Base-by-base conservation (phyloP, 2,329 filamentous ascomycete genomes). In the Chaetomiaceae sp. region DNA sequence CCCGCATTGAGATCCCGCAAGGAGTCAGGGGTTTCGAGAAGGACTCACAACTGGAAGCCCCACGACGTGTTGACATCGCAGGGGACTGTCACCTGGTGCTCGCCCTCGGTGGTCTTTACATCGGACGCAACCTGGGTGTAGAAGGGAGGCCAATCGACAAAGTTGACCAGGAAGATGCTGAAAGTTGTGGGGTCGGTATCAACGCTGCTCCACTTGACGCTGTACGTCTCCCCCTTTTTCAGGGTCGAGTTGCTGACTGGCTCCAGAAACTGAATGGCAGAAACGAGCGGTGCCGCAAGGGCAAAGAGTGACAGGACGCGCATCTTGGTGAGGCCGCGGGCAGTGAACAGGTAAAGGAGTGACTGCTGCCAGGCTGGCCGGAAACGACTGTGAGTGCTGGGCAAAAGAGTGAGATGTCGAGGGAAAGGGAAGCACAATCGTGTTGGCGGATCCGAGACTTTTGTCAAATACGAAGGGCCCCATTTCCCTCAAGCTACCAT, bases 101-200 rank as follows among this genome's bases (percentile, higher is more conserved):
- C 59, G 40, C 65, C 67, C 39, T 65, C 61, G 17, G 61, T 53
- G 12, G 69, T 69, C 29, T 67, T 64, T 29, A 74, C 61, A 56
- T 70, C 60, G 27, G 63, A 53, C n/a, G 68, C 70, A 52, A 73
- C 54, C 6, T 67, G 63, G 33, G 66, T 64, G 58, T 73, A 73
- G 55, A 62, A 68, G 6, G 72, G 72, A 36, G 72, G 72, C 68
- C 69, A 74, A 62, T 72, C 68, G 57, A 72, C 68, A 61, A 74
- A 74, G 69, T 74, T 74, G 66, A 72, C 70, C 49, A 74, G 68
- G 58, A 69, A 73, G 58, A 74, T 60, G 63, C 69, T 71, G 65
- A 74, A 69, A 36, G 49, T 55, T 31, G 63, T 57, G 17, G 72
- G 69, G 59, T 74, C 72, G 12, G 70, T 73, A 57, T 73, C 69